These are phyloP conservation scores for Xylariaceae sp. DNA, from an alignment of 2,329 filamentous ascomycete species.

Conservation along the genomic window DNA sequence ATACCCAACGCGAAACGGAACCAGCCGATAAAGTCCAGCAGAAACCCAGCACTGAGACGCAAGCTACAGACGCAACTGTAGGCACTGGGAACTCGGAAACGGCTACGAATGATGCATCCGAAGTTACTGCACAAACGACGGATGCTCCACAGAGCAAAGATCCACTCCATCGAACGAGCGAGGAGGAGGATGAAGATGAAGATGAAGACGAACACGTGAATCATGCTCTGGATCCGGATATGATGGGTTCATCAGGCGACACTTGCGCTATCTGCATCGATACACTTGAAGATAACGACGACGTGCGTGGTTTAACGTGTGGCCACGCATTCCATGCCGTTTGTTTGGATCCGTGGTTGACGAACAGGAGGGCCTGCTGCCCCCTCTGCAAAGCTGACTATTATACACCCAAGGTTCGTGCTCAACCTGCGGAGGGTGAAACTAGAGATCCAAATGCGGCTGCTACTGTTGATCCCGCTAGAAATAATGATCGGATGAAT, in stretches of 20 bases:
- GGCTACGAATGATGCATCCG: conserved; percentile 8
- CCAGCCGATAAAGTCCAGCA: conserved; percentile 31
- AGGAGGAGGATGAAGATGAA: conserved; percentile 50
- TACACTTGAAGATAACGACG: conserved; percentile 88
- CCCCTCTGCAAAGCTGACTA: conserved; percentile 98
- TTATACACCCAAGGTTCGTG: conserved; percentile 85
- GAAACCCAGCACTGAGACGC: conserved; percentile 19
- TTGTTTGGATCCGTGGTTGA: conserved; percentile 95
- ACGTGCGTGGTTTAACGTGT: conserved; percentile 88
- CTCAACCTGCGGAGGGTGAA: conserved; percentile 44
- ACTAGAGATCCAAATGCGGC: conserved; percentile 30
- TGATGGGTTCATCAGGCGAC: conserved; percentile 78
- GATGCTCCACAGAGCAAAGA: conserved; percentile 24
- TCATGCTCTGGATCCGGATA: conserved; percentile 74
- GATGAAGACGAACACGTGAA: conserved; percentile 80
- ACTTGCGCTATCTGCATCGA: conserved; percentile 97
- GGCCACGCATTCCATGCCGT: conserved; percentile 98
- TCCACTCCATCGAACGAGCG: conserved; percentile 27
- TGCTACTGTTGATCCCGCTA: conserved; percentile 31
- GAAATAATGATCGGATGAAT: conserved; percentile 45
- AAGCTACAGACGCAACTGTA: conserved; percentile 27
- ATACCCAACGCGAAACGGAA: conserved; percentile 12
- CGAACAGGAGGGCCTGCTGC: conserved; percentile 88
- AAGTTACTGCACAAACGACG: conserved; percentile 21
- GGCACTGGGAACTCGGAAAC: background rate